Conservation (phyloP, 2,329 filamentous ascomycete genomes). For the Xylaria sp. region DNA sequence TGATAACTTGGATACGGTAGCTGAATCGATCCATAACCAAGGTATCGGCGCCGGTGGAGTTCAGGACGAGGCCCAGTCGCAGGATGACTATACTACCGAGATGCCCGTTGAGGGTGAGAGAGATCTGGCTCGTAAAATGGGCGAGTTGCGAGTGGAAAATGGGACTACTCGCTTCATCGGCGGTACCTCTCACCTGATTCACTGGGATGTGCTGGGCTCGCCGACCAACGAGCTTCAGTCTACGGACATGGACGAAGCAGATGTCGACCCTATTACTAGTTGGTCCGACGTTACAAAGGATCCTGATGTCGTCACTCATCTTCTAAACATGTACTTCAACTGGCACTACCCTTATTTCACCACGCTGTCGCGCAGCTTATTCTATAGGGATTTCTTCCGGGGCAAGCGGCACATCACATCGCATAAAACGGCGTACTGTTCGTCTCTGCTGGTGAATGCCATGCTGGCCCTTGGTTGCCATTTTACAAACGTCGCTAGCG, state of each 20-base stretch:
- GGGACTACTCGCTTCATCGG: slow-evolving; percentile 91
- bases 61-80: slow-evolving; percentile 55
- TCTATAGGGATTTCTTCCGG: slow-evolving; percentile 83
- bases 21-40: slow-evolving; percentile 62
- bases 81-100: slow-evolving; percentile 54
- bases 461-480: slow-evolving; percentile 94
- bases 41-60: slow-evolving; percentile 49
- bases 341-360: slow-evolving; percentile 99
- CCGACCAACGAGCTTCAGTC: slow-evolving; percentile 55
- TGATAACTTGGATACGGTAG: slow-evolving; percentile 70
- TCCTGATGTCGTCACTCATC: slow-evolving; percentile 79
- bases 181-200: slow-evolving; percentile 92
- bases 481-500: slow-evolving; percentile 81
- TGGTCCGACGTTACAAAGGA: slow-evolving; percentile 92
- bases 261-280: slow-evolving; percentile 77
- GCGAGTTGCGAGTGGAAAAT: slow-evolving; percentile 85
- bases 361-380: slow-evolving; percentile 84
- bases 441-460: slow-evolving; percentile 87
- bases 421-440: slow-evolving; percentile 79
- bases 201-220: slow-evolving; percentile 67
- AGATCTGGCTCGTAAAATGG: slow-evolving; percentile 92
- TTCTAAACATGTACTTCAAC: slow-evolving; percentile 97
- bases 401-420: slow-evolving; percentile 67
- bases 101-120: slow-evolving; percentile 69
- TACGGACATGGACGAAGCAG: slow-evolving; percentile 59